Evolutionary conservation across 2,329 filamentous ascomycete genomes (phyloP), one percentile per base, ranked within the genome.

Genomic region (Pleoardoris graminearum): DNA sequence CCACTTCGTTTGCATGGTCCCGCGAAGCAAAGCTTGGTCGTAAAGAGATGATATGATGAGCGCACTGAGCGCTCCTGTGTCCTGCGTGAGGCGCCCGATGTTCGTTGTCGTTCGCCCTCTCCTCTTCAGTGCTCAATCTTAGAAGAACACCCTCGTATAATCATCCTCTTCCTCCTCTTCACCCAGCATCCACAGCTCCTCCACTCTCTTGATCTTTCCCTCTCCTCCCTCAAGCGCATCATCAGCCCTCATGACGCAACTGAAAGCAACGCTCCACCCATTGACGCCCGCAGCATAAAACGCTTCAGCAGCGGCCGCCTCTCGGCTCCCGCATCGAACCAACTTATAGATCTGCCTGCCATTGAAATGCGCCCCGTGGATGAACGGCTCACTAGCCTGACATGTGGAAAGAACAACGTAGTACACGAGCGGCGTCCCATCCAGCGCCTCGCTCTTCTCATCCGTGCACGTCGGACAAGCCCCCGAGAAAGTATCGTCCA

Each of bases 211-310:
- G 1, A 62, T 52, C 10, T 48, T 51, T 1, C 60, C 61, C 36
- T 32, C 33, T 11, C 54, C 51, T 6, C 66, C 61, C 10, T 60
- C 58, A 22, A 63, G 57, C 4, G 55, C 61, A 25, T 72, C 66
- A 4, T 57, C 62, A 2, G 55, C 48, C 42, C 61, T 59, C 52
- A 66, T 60, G 2, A 70, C 62, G 29, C 69, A 73, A 17, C 64
- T 66, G 29, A 72, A 73, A 0, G 57, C 62, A 1, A 72, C 35
- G 30, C 59, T 70, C 64, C 65, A 71, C 1, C 70, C 69, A 27
- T 67, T 63, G 8, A 65, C 45, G 1, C 69, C 67, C 5, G 63
- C 50, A 1, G 62, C 57, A 44, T 70, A 66, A 42, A 68, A 72
- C 0, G 63, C 61, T 43, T 72, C 67, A 0, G 65, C 54, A 2